Evolutionary conservation across 2,329 filamentous ascomycete genomes (phyloP).

Genomic region (Colletotrichum sp.): DNA sequence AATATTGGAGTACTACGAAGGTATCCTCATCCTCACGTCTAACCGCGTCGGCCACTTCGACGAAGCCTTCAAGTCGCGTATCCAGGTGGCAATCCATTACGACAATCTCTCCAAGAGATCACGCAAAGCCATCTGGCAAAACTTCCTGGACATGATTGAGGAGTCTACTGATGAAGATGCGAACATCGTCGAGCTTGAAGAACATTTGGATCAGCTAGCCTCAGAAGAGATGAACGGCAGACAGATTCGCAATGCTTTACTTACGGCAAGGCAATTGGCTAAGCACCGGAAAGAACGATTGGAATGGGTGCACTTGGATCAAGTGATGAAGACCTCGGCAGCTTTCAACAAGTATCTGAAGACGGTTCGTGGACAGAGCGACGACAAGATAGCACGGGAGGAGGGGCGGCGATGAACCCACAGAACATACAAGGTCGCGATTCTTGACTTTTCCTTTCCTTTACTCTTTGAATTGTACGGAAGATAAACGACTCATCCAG

Average conservation of each 20-base stretch:
- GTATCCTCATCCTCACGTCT: accelerated
- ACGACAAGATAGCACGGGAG: neutral
- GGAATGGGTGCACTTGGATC: neutral
- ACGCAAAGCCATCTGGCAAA: neutral
- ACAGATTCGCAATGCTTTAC: accelerated
- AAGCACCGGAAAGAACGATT: accelerated
- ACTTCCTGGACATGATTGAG: accelerated
- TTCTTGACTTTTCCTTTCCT: no score
- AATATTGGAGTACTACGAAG: accelerated
- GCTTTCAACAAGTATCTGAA: neutral
- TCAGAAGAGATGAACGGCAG: neutral
- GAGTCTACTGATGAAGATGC: accelerated
- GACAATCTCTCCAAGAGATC: neutral
- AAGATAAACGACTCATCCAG: no score
- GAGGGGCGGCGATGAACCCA: neutral
- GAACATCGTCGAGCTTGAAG: neutral
- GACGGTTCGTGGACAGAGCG: neutral
- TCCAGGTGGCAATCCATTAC: neutral
- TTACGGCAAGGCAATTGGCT: accelerated
- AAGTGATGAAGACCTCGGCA: neutral
- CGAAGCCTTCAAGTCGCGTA: neutral
- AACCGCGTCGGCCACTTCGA: neutral
- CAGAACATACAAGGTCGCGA: no score
- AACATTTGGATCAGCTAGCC: accelerated
- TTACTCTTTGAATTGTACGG: no score